Evolutionary conservation across 768 basidiomycete species (phyloP), one percentile per base, ranked within the genome.

Genomic region (Ephemerocybe angulata): DNA sequence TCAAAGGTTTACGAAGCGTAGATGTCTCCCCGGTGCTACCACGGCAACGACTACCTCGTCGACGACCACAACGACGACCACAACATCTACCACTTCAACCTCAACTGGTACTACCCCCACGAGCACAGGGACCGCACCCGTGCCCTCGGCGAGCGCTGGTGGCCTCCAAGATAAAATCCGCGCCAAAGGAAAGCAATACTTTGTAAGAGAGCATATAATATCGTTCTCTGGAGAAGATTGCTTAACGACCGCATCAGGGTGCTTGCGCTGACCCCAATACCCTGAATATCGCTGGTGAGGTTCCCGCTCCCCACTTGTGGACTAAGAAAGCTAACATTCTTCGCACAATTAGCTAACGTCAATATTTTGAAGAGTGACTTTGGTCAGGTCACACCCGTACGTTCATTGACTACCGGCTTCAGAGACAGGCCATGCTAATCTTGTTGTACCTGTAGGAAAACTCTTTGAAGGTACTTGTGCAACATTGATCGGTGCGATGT

Each of bases 331-430:
- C n/a, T n/a, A n/a, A n/a, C n/a, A n/a, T n/a, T n/a, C n/a, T n/a
- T n/a, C n/a, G n/a, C n/a, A n/a, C n/a, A n/a, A n/a, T n/a, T 40
- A 70, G 71, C 66, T 40, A 73, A 73, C 55, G 63, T 59, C 38
- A 68, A 66, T 22, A 40, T 72, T 48, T 54, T 75, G 27, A 67
- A 61, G 54, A 60, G 68, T 22, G 68, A 75, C 48, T 76, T 76
- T 40, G 75, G 75, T 25, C 65, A 65, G 15, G 70, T 76, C 22
- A 75, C 75, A 3, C 74, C 75, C 7, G 65, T 68, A 51, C 43
- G 64, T 46, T 25, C n/a, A n/a, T n/a, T n/a, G n/a, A n/a, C n/a
- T n/a, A n/a, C n/a, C n/a, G n/a, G n/a, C 50, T 24, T 30, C 6
- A 5, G 8, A 10, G 21, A 12, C 40, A 22, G 2, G 24, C 17